phyloP scores from a whole-genome alignment of 2,329 filamentous ascomycete genomes.

The Setomelanomma holmii region DNA sequence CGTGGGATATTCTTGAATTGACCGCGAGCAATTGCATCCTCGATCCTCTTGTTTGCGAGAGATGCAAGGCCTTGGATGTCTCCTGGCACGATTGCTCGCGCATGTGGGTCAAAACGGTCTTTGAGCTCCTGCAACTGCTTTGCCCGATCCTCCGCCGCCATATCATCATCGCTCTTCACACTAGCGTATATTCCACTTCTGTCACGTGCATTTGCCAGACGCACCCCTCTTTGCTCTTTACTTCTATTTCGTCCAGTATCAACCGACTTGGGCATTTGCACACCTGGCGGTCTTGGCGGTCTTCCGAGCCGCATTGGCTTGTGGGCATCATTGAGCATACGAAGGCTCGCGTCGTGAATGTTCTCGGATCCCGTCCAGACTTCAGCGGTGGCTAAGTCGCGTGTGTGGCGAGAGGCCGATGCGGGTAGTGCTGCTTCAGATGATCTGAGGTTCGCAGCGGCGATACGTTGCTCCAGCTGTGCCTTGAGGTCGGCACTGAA shows the following conservation, averaged over 20 bases:
- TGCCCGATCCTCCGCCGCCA: slow-evolving; percentile 76
- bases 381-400: slow-evolving; percentile 69
- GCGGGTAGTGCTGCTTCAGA: slow-evolving; percentile 62
- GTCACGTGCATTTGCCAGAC: slow-evolving; percentile 66
- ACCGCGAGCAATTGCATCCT: slow-evolving; percentile 89
- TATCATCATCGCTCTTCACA: slow-evolving; percentile 58
- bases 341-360: slow-evolving; percentile 75
- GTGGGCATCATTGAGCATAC: slow-evolving; percentile 74
- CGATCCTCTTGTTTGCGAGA: slow-evolving; percentile 89
- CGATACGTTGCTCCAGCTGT: slow-evolving; percentile 65
- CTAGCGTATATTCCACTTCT: slow-evolving; percentile 63
- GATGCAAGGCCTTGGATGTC: slow-evolving; percentile 79
- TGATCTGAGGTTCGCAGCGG: slow-evolving; percentile 62
- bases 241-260: slow-evolving; percentile 48
- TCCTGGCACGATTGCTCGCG: slow-evolving; percentile 76
- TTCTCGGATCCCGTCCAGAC: slow-evolving; percentile 83
- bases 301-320: slow-evolving; percentile 55
- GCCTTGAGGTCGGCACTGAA: slow-evolving; percentile 68
- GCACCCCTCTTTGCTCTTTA: slow-evolving; percentile 43
- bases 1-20: slow-evolving; percentile 81
- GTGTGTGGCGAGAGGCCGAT: slow-evolving; percentile 72
- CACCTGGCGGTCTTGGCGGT: slow-evolving; percentile 25
- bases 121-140: slow-evolving; percentile 75
- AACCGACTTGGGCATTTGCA: slow-evolving; percentile 34
- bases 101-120: slow-evolving; percentile 78